Percentiles rank a stretch among this genome's conserved stretches.
These are phyloP conservation scores for Rosa rugosa DNA, from an alignment of 306 rosid species.

Conservation along the genomic window DNA sequence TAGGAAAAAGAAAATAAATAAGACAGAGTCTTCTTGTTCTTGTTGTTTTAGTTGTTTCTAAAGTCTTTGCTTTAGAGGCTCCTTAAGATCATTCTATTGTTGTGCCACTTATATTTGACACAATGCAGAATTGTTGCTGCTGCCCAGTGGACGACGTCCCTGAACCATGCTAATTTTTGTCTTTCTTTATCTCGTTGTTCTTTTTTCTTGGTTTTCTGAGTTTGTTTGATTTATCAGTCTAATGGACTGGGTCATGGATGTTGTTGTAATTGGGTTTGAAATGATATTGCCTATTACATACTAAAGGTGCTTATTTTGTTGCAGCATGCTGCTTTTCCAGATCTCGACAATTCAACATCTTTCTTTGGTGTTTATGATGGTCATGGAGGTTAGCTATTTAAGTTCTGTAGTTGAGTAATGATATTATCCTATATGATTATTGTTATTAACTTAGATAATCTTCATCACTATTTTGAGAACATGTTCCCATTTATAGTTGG, in stretches of 20 bases:
- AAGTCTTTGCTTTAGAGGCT: too few species aligned
- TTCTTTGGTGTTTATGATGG: constrained; percentile 97
- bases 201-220: neutral
- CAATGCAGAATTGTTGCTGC: too few species aligned
- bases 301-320: constrained; percentile 26
- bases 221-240: neutral
- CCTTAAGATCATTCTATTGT: too few species aligned
- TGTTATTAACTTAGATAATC: constrained; percentile 12
- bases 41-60: too few species aligned
- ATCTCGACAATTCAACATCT: constrained; percentile 80
- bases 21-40: neutral
- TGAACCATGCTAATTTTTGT: too few species aligned
- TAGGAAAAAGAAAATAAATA: too few species aligned
- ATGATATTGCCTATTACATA: neutral
- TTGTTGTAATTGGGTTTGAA: neutral
- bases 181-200: too few species aligned
- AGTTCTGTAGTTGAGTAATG: neutral
- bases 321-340: constrained; percentile 88
- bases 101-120: too few species aligned
- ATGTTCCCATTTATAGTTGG: neutral
- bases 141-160: too few species aligned
- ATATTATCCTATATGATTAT: neutral
- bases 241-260: neutral
- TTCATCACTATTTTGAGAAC: neutral
- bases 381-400: constrained; percentile 77